Base-by-base conservation (phyloP, 2,329 filamentous ascomycete species). In the Verticillium dahliae region DNA sequence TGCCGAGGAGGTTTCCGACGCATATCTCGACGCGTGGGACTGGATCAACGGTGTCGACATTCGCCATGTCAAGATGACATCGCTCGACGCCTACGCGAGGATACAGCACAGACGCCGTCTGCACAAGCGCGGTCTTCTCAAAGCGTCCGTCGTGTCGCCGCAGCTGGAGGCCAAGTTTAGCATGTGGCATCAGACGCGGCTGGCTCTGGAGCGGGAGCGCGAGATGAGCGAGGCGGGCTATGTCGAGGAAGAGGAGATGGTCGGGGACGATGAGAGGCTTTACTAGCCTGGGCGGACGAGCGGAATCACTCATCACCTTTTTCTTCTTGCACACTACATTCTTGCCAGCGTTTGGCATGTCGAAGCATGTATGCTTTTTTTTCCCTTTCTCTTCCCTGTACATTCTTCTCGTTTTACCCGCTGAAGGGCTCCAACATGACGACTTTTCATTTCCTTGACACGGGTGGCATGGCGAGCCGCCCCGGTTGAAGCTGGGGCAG, bases 31-130 rank as follows among this genome's bases (percentile, higher is more conserved):
- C 35, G 63, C 78, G 6, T 71, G 74, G 57, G 84, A 86, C 66
- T 72, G 73, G 62, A 68, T 74, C 6, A 75, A 74, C 4, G 79
- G 80, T 39, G 75, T 75, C 13, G 76, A 82, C 63, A 76, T 83
- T 38, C 75, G 74, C 2, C 70, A 76, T 9, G 72, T 76, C 10
- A 76, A 85, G 62, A 71, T 79, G 22, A 69, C 70, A 10, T 73
- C 70, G 22, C 78, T 84, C 62, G 74, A 76, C 50, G 77, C 79
- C 62, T 78, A 79, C 65, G 73, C 80, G 65, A 79, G 77, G 61
- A 76, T 80, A 45, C 76, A 79, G 61, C 78, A 82, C 65, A 73
- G 79, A 15, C 77, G 83, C n/a, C 75, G 84, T 38, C 70, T 85
- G 41, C 72, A 72, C 50, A 85, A 81, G 70, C 78, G 73, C 68